Evolutionary conservation across 139 green algal species (phyloP), one percentile per base, ranked within the genome.

Genomic region (Diplosphaera chodatii): DNA sequence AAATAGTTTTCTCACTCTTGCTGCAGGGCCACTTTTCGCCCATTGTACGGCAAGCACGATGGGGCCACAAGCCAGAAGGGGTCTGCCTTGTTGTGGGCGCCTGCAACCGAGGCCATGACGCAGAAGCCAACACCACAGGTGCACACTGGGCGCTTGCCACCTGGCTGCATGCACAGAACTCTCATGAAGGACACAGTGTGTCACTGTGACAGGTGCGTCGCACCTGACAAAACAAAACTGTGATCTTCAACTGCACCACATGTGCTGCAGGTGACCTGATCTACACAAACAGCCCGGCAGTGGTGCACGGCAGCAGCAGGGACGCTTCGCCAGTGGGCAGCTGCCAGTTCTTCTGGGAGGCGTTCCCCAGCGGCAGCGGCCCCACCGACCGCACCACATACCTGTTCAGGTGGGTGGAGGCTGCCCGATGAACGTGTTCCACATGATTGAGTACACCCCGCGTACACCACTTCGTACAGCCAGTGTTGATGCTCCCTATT

Each of bases 51-150:
- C 95, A 99, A 85, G 65, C 91, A 48, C 78, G 95, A 23, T 86
- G 87, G 80, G 83, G 88, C 32, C 22, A 73, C 21, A 94, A 93
- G 80, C 95, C 95, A 0, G 92, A 99, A 40, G 93, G 95, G 21
- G 87, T 98, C 64, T 98, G 94, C 75, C 71, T 96, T 40, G 95
- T 99, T 32, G 95, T 99, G 34, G 95, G 95, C 28, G 78, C 81
- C 27, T 91, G 92, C 72, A 86, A 79, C 3, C 67, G 78, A 8
- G 94, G 94, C 55, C 97, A 97, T 65, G 30, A 77, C 2, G 25
- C 72, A 23, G 75, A 10, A 10, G 16, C 8, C 63, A 98, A 97
- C 86, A 84, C 66, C n/a, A 91, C 85, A 55, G 86, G 70, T 72
- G 37, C 0, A 66, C 48, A 23, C 3, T 23, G 79, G 4, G 48